A percentile compares a stretch with the other conserved stretches of the same genome.
These are phyloP conservation scores for Coniferiporia sulphurascens DNA, from an alignment of 1,284 basidiomycete species.

Conservation along the genomic window DNA sequence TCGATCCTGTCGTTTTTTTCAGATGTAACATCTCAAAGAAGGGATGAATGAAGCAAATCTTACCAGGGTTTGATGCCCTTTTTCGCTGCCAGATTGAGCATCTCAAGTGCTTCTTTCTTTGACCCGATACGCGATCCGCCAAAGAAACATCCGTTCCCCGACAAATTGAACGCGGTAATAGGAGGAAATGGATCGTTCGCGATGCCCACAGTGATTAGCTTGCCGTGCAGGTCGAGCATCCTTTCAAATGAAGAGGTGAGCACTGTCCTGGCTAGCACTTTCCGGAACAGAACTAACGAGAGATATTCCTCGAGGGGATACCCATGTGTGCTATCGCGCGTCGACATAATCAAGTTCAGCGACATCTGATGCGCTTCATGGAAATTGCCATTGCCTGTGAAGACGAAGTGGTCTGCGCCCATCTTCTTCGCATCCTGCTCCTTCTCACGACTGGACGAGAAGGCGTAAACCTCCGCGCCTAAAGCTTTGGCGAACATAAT, in stretches of 20 bases:
- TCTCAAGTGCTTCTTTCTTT: constrained; percentile 16
- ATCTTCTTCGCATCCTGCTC: constrained; percentile 42
- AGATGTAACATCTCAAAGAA: background rate
- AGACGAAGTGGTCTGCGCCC: constrained; percentile 38
- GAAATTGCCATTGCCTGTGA: constrained; percentile 27
- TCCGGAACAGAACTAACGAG: constrained; percentile 32
- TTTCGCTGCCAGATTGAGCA: constrained; percentile 28
- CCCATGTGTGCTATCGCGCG: constrained; percentile 29
- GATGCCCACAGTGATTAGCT: constrained; percentile 16
- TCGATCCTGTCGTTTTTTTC: constrained; percentile 29
- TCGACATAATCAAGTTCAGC: constrained; percentile 45
- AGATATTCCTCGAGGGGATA: constrained; percentile 33
- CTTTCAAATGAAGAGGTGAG: background rate
- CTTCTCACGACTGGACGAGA: constrained; percentile 45
- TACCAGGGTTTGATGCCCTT: constrained; percentile 35
- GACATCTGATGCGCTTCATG: constrained; percentile 33
- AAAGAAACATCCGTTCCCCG: constrained; percentile 10
- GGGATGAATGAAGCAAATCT: background rate
- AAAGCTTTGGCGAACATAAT: constrained; percentile 45
- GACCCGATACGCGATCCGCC: constrained; percentile 16
- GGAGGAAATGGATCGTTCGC: constrained; percentile 8
- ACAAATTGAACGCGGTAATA: background rate
- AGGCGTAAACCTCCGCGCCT: constrained; percentile 50
- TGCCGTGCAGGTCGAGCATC: constrained; percentile 16
- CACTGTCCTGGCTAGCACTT: constrained; percentile 18